phyloP scores from a whole-genome alignment of 2,329 filamentous ascomycete genomes.

The Cladophialophora chaetospira region DNA sequence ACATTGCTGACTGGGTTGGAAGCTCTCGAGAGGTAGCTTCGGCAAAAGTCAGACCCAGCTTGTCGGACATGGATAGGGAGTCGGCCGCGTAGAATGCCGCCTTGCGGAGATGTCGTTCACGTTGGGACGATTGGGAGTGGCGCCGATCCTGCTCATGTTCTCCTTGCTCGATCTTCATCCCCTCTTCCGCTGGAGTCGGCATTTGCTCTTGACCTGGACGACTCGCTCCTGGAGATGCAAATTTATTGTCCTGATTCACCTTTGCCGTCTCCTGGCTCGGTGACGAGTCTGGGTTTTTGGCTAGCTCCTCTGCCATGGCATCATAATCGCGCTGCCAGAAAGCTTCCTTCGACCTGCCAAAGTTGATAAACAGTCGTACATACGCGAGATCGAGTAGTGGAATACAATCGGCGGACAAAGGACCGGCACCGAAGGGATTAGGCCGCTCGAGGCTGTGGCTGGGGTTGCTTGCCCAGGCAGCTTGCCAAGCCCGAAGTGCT shows the following conservation, averaged over 20 bases:
- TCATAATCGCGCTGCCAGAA: slow-evolving; percentile 96
- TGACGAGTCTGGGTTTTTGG: slow-evolving; percentile 72
- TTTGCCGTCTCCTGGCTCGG: slow-evolving; percentile 62
- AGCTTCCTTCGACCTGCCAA: slow-evolving; percentile 87
- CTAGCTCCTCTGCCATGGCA: slow-evolving; percentile 83
- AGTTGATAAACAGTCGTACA: slow-evolving; percentile 86
- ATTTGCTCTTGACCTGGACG: slow-evolving; percentile 45
- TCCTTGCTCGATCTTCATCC: slow-evolving; percentile 31
- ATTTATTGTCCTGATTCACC: slow-evolving; percentile 30
- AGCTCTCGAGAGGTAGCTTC: slow-evolving; percentile 82
- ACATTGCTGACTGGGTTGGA: slow-evolving; percentile 87
- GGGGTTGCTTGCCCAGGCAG: slow-evolving; percentile 85
- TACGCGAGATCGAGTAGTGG: slow-evolving; percentile 90
- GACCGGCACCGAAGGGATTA: slow-evolving; percentile 78
- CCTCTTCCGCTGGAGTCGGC: slow-evolving; percentile 37
- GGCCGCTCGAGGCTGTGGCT: slow-evolving; percentile 81
- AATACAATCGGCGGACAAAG: slow-evolving; percentile 86
- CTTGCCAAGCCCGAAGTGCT: slow-evolving; percentile 89
- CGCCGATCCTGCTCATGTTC: slow-evolving; percentile 8
- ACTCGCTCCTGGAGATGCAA: slow-evolving; percentile 41
- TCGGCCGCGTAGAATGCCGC: slow-evolving; percentile 96
- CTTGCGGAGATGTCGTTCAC: slow-evolving; percentile 85
- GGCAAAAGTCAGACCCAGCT: slow-evolving; percentile 79
- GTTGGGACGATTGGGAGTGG: slow-evolving; percentile 59
- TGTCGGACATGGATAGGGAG: slow-evolving; percentile 84